Base-by-base conservation (phyloP, 495 filamentous ascomycete genomes). In the Cercophora samala region DNA sequence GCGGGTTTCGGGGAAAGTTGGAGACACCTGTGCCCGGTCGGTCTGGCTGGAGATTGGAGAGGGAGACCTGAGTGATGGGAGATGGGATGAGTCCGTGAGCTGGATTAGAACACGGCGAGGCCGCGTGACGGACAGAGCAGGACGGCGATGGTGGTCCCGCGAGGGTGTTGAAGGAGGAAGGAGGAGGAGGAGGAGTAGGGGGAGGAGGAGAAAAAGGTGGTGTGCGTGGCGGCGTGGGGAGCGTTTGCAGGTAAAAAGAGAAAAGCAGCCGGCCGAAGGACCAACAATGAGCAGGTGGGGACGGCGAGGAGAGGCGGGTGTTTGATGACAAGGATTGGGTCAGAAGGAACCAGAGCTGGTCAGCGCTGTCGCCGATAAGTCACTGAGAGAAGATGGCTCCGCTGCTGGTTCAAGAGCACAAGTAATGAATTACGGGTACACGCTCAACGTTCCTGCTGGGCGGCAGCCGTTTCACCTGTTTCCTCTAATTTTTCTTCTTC, bases 281-380 rank as follows among this genome's bases (percentile, higher is more conserved):
- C 64, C 64, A 61, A 62, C 62, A 53, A 37, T 64, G 61, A 46
- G 59, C 37, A 58, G 60, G 58, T 58, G 60, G 60, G 61, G 22
- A 29, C 25, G 65, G 53, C 26, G 56, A 53, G 60, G 29, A 42
- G 58, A 67, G 58, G 64, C 51, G 70, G 67, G 66, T 46, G 64
- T 59, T 56, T 67, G 65, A 59, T 67, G 63, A 68, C 60, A 60
- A 68, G 66, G 67, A 58, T 69, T 46, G 25, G 54, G 18, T 62
- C 56, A 62, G 64, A 62, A 53, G 23, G 53, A 24, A 23, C 63
- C n/a, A 37, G 54, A 56, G 21, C 53, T 56, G 5, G n/a, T 21
- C 60, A 63, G 19, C 37, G 37, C 37, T 46, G 37, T 17, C 11
- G 37, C 37, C 37, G 37, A 46, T 46, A 46, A 46, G 37, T 46